Conservation (phyloP, 2,329 filamentous ascomycete genomes). For the Fusarium torreyae region DNA sequence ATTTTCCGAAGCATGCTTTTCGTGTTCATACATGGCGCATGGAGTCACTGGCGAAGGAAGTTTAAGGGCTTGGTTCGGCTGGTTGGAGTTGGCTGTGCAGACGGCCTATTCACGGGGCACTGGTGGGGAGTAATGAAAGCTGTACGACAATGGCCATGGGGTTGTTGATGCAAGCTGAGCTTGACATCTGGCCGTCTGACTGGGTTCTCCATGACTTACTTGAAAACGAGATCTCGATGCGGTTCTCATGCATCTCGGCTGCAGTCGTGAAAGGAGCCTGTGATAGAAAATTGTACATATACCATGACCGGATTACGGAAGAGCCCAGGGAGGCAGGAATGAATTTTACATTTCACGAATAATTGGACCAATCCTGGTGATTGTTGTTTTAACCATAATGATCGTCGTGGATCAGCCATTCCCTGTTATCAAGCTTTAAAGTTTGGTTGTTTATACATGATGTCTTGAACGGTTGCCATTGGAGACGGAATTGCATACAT, state of each 20-base stretch:
- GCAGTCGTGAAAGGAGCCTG: conserved; percentile 44
- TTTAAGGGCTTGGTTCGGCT: conserved; percentile 55
- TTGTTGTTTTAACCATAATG: neutral
- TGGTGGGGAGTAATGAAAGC: conserved; percentile 48
- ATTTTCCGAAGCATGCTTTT: conserved; percentile 56
- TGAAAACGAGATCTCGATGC: conserved; percentile 32
- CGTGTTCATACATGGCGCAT: conserved; percentile 59
- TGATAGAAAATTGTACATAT: conserved; percentile 61
- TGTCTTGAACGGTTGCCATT: conserved; percentile 39
- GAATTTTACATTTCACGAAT: conserved; percentile 48
- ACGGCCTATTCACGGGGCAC: conserved; percentile 44
- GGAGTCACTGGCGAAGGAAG: conserved; percentile 58
- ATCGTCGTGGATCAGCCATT: neutral
- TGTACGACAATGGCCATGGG: conserved; percentile 36
- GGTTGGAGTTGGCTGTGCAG: conserved; percentile 56
- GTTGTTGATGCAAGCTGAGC: conserved; percentile 48
- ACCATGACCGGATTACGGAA: conserved; percentile 56
- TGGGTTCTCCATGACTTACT: conserved; percentile 40
- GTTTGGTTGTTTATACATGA: conserved; percentile 16
- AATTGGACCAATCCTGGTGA: conserved; percentile 11
- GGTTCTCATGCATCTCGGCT: conserved; percentile 43
- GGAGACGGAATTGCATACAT: conserved; percentile 32
- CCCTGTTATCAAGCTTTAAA: neutral
- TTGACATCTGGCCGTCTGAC: conserved; percentile 40
- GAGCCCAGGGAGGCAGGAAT: conserved; percentile 50